Percentiles rank a stretch among this genome's conserved stretches.
Conservation (phyloP, 2,329 filamentous ascomycete genomes). For the Colletotrichum godetiae region DNA sequence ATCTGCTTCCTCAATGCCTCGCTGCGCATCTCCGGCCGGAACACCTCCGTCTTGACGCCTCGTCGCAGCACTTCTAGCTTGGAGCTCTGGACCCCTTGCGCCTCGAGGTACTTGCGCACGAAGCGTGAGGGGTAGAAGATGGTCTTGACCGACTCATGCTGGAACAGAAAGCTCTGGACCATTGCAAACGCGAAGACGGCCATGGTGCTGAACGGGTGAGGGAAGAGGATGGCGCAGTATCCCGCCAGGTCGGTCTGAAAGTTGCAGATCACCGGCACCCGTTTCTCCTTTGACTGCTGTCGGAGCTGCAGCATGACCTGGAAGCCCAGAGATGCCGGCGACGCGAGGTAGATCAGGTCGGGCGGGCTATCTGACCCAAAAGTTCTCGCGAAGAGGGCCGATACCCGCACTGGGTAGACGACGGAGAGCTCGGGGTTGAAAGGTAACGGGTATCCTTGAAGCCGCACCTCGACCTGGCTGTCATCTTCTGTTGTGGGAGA, state of each 20-base stretch:
- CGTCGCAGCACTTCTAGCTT: slow-evolving; percentile 72
- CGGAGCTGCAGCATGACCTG: slow-evolving; percentile 77
- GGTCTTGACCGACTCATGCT: slow-evolving; percentile 69
- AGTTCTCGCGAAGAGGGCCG: slow-evolving; percentile 68
- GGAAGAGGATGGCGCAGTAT: slow-evolving; percentile 78
- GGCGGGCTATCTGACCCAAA: slow-evolving; percentile 64
- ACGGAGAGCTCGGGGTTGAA: slow-evolving; percentile 79
- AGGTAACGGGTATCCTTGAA: slow-evolving; percentile 74
- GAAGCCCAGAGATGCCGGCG: slow-evolving; percentile 76
- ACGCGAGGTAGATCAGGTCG: slow-evolving; percentile 77
- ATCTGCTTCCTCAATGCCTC: slow-evolving; percentile 63
- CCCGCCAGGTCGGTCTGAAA: slow-evolving; percentile 79
- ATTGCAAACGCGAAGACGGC: slow-evolving; percentile 71
- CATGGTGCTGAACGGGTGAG: slow-evolving; percentile 68
- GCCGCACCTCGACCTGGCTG: slow-evolving; percentile 61
- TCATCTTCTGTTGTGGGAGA: slow-evolving; percentile 50
- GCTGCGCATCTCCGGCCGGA: slow-evolving; percentile 65
- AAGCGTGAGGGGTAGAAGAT: slow-evolving; percentile 77
- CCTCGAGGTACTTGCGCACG: slow-evolving; percentile 70
- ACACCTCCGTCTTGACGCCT: slow-evolving; percentile 73
- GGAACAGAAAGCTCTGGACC: slow-evolving; percentile 76
- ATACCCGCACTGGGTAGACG: slow-evolving; percentile 75
- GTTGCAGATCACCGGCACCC: slow-evolving; percentile 73
- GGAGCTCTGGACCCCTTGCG: slow-evolving; percentile 62
- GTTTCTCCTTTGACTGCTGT: slow-evolving; percentile 64